Evolutionary conservation across 768 basidiomycete species (phyloP), one percentile per base, ranked within the genome.

Genomic region (Termitomyces sp.): DNA sequence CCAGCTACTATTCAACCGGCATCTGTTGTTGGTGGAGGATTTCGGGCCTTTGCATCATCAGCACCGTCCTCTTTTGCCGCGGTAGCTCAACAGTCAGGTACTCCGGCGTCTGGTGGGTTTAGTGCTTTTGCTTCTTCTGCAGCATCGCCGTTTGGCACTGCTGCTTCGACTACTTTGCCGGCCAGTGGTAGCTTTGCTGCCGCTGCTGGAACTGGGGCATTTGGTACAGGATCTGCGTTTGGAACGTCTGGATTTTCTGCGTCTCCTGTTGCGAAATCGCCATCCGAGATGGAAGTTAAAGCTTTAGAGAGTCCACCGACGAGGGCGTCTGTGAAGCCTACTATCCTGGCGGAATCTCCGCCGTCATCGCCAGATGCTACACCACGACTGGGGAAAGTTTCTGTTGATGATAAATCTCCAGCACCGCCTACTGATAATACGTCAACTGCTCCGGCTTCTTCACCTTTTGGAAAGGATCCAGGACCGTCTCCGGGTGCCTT

Each of bases 401-500:
- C 40, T n/a, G 53, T 58, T 49, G 65, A 56, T 40, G 57, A 63
- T 55, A 53, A 56, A 28, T 42, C 64, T 5, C 44, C 67, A 22
- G 33, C 65, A 22, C 22, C 46, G 35, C 44, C 68, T 16, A 42
- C 61, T 6, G 61, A 66, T 50, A 64, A 65, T 42, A 59, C 60
- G 55, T 61, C 68, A 13, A 59, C 68, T 30, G 65, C 72, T 16
- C 62, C 66, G 16, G 61, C 68, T 8, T 57, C 68, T 20, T 61
- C 64, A n/a, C 61, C 61, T 32, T 63, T 65, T 30, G 62, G 62
- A 26, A 62, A 56, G 3, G 33, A 42, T 42, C 7, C 36, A 13
- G 53, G 35, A 22, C 51, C 64, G 13, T 36, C 56, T 4, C 24
- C 60, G 0, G 73, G 74, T 24, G 78, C 77, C 9, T 82, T 82